Percentiles rank a stretch among this genome's conserved stretches.
Conservation (phyloP, 1,139 yeast species). For the Tardiomyces blankii region DNA sequence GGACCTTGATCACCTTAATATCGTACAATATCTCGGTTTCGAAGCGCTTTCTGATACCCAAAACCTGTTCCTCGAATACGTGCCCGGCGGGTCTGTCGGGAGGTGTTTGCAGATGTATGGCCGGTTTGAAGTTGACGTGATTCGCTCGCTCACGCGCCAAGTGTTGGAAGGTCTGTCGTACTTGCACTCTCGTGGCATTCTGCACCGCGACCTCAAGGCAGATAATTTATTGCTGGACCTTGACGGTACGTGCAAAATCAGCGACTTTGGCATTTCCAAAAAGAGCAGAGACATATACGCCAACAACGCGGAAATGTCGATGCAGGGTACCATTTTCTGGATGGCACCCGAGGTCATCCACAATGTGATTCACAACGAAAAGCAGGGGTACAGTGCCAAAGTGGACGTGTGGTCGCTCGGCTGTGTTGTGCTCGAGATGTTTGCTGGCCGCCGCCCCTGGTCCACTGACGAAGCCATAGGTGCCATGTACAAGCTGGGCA, state of each 20-base stretch:
- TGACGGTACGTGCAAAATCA: conserved; percentile 91
- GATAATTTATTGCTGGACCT: conserved; percentile 81
- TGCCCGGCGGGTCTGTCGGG: conserved; percentile 96
- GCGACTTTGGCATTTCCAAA: conserved; percentile 95
- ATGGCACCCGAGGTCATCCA: conserved; percentile 99
- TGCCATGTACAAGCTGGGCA: conserved; percentile 49
- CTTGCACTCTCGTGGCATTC: conserved; percentile 73
- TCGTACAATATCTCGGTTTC: conserved; percentile 92
- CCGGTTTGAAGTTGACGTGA: conserved; percentile 66
- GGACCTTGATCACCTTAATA: conserved; percentile 85
- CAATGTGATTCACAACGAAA: conserved; percentile 59
- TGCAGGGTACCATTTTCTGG: conserved; percentile 99
- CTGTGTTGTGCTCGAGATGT: conserved; percentile 93
- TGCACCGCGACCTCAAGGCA: conserved; percentile 94
- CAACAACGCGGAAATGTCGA: conserved; percentile 90
- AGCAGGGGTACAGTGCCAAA: conserved; percentile 93
- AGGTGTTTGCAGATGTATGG: conserved; percentile 78
- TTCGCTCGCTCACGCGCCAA: conserved; percentile 66
- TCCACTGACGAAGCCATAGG: conserved; percentile 42
- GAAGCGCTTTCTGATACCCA: conserved; percentile 68
- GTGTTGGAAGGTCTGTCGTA: conserved; percentile 77
- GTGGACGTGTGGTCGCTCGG: conserved; percentile 71
- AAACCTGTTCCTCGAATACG: conserved; percentile 85
- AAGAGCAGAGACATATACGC: conserved; percentile 75
- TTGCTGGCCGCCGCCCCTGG: conserved; percentile 47